phyloP scores from a whole-genome alignment of 2,329 filamentous ascomycete genomes.

The Paramyrothecium roridum region DNA sequence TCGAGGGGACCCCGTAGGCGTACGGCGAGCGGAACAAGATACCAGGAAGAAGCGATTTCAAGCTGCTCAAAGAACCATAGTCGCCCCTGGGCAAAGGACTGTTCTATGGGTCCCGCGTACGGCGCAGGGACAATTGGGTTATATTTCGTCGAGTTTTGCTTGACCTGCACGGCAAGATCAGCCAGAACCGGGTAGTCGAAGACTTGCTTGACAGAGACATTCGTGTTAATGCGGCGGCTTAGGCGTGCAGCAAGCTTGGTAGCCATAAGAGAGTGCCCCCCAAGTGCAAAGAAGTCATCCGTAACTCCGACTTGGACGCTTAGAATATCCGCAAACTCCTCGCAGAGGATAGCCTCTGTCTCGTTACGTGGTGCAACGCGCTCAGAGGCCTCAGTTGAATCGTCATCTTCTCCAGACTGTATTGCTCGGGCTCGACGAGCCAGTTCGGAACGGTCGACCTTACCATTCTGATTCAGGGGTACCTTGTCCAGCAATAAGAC shows the following conservation, averaged over 20 bases:
- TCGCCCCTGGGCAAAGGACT: slow-evolving; percentile 10
- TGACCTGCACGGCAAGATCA: slow-evolving; percentile 1
- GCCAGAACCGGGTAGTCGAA: slow-evolving; percentile 4
- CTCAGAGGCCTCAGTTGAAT: slow-evolving; percentile 5
- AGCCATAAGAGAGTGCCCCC: slow-evolving; percentile 44
- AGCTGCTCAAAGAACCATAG: slow-evolving; percentile 11
- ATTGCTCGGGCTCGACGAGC: not conserved
- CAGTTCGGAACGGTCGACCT: not conserved
- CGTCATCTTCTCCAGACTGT: not conserved
- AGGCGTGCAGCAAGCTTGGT: slow-evolving; percentile 36
- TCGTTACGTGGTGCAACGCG: slow-evolving; percentile 19
- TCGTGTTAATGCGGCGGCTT: slow-evolving; percentile 3
- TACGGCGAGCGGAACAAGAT: slow-evolving; percentile 5
- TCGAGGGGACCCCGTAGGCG: slow-evolving; percentile 5
- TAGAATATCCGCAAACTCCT: slow-evolving; percentile 17
- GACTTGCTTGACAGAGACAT: slow-evolving; percentile 6
- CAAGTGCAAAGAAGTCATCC: slow-evolving; percentile 45
- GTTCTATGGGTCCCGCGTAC: slow-evolving; percentile 2
- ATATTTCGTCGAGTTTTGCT: not conserved
- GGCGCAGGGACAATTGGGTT: not conserved
- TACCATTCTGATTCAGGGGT: not conserved
- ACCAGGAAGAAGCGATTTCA: slow-evolving; percentile 2
- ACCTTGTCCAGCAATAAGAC: not conserved
- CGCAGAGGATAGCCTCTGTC: slow-evolving; percentile 6
- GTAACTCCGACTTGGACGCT: slow-evolving; percentile 30